phyloP scores from a whole-genome alignment of 805 yeast genomes.

The Metschnikowia arizonensis region DNA sequence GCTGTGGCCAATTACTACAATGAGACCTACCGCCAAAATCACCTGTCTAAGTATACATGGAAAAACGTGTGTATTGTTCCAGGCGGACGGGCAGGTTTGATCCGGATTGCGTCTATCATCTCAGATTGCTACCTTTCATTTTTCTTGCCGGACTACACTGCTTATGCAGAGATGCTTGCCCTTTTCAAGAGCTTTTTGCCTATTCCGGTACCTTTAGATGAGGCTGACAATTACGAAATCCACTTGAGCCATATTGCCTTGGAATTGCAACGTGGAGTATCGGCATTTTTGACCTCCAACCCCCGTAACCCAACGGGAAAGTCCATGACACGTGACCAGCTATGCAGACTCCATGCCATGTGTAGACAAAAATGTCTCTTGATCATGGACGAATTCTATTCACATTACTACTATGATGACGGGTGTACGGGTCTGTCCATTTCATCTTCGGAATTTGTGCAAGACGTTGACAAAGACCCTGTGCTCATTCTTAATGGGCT shows the following conservation, averaged over 20 bases:
- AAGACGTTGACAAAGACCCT: slow-evolving; percentile 55
- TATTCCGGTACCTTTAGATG: slow-evolving; percentile 57
- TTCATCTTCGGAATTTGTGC: slow-evolving; percentile 47
- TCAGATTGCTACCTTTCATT: slow-evolving; percentile 57
- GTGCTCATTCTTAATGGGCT: slow-evolving; percentile 58
- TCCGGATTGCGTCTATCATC: slow-evolving; percentile 57
- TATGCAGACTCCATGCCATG: slow-evolving; percentile 46
- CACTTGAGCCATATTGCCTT: slow-evolving; percentile 49
- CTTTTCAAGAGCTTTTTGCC: slow-evolving; percentile 60
- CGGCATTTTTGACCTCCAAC: slow-evolving; percentile 55
- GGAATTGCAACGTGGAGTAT: slow-evolving; percentile 54
- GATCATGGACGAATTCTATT: slow-evolving; percentile 62
- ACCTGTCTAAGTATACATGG: slow-evolving; percentile 50
- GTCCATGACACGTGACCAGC: slow-evolving; percentile 45
- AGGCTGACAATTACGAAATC: slow-evolving; percentile 52
- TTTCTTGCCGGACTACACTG: slow-evolving; percentile 61
- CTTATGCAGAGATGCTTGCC: slow-evolving; percentile 62
- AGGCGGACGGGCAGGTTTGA: slow-evolving; percentile 61
- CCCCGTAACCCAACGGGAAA: slow-evolving; percentile 63
- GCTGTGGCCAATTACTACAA: slow-evolving; percentile 58
- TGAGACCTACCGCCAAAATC: slow-evolving; percentile 47
- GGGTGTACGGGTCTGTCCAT: slow-evolving; percentile 50
- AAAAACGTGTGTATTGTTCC: slow-evolving; percentile 62
- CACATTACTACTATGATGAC: slow-evolving; percentile 54
- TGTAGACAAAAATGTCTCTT: slow-evolving; percentile 52